Conservation (phyloP, 2,329 filamentous ascomycete genomes). For the Fusarium anthophilum region DNA sequence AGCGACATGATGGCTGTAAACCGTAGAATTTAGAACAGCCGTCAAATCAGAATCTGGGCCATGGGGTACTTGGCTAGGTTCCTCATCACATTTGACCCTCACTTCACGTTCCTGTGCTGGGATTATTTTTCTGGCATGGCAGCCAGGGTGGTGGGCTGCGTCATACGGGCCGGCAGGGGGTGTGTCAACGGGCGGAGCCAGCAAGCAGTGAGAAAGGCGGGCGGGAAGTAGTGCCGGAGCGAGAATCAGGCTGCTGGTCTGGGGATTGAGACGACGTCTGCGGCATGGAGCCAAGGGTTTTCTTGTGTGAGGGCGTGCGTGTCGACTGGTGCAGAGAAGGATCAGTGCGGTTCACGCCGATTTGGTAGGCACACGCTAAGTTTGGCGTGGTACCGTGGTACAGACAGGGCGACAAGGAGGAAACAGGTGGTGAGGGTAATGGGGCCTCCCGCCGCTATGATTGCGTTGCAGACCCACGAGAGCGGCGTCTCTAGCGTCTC, state of each 20-base stretch:
- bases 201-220: conserved; percentile 34
- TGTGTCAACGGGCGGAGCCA: conserved; percentile 49
- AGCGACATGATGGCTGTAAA: conserved; percentile 44
- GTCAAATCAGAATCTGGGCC: conserved; percentile 39
- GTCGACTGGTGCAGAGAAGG: conserved; percentile 9
- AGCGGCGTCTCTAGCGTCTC: conserved; percentile 28
- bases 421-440: conserved; percentile 33
- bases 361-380: conserved; percentile 30
- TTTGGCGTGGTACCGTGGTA: conserved; percentile 32
- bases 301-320: conserved; percentile 31
- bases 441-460: conserved; percentile 28
- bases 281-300: conserved; percentile 17
- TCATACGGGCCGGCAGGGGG: conserved; percentile 48
- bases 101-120: conserved; percentile 35
- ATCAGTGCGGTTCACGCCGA: conserved; percentile 14
- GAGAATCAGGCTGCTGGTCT: conserved; percentile 34
- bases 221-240: conserved; percentile 42
- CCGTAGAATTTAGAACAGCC: conserved; percentile 47
- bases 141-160: conserved; percentile 43
- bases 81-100: conserved; percentile 34
- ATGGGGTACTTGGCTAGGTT: conserved; percentile 22
- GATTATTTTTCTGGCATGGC: conserved; percentile 41
- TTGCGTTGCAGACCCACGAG: conserved; percentile 36
- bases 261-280: conserved; percentile 29
- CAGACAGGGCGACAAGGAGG: conserved; percentile 37